Conservation (phyloP, 2,329 filamentous ascomycete species). For the Fusarium decemcellulare region DNA sequence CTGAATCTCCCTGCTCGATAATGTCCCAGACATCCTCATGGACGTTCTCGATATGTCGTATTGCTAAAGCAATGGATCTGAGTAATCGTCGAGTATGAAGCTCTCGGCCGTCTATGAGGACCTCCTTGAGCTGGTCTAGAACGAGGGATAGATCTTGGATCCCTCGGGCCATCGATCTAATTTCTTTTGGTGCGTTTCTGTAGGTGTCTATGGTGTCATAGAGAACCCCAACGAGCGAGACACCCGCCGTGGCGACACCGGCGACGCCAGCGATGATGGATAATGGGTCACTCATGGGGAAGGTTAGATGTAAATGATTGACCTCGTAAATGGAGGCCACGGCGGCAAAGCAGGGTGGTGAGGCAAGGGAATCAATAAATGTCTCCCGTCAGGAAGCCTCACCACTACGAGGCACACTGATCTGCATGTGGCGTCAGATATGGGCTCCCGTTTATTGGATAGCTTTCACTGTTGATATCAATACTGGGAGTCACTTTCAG, state of each 20-base stretch:
- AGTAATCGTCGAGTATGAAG: background rate
- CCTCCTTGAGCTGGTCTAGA: background rate
- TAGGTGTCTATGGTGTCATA: background rate
- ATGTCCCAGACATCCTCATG: conserved; percentile 1
- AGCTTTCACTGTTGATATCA: too few species aligned
- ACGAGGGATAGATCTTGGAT: background rate
- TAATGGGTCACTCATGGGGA: conserved; percentile 3
- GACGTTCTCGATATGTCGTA: background rate
- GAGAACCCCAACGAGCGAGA: background rate
- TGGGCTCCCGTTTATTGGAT: too few species aligned
- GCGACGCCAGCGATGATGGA: conserved; percentile 1
- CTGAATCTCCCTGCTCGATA: background rate
- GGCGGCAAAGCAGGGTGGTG: too few species aligned
- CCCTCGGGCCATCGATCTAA: background rate
- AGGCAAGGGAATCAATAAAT: too few species aligned
- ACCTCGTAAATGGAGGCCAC: too few species aligned
- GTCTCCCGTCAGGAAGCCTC: too few species aligned
- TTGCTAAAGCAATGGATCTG: background rate
- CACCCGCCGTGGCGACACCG: background rate
- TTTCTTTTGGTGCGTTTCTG: background rate
- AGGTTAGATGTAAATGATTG: too few species aligned
- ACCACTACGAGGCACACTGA: too few species aligned
- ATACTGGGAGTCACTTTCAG: too few species aligned
- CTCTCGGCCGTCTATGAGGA: background rate
- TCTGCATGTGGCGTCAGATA: too few species aligned